Evolutionary conservation across 345 rosid genomes (phyloP), one percentile per base, ranked within the genome.

Genomic region (Ailanthus altissimus): DNA sequence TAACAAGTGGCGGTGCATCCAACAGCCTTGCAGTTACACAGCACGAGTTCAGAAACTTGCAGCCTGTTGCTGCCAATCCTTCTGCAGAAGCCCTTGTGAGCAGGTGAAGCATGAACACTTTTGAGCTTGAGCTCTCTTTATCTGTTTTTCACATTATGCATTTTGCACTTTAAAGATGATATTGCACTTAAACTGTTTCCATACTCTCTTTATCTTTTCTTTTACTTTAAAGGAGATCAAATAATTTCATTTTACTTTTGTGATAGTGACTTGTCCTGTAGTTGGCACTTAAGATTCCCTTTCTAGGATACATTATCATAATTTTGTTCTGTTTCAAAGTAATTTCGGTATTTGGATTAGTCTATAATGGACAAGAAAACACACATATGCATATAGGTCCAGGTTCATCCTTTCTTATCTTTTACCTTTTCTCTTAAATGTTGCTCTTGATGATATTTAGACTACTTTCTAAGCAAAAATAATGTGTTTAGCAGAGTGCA

Each of bases 1-100:
- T 76, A 66, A 69, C 82, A 76, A 70, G 84, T 75, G 75, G 75
- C 40, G 76, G 74, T 70, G 83, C 83, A 4, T 73, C 79, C 60
- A 85, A 59, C 81, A 75, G 78, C 80, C 82, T 80, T 4, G 56
- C 75, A 28, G 78, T 76, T 20, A 36, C 83, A 7, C 86, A 75
- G 43, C 82, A 67, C 25, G 87, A 73, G 73, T 78, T 77, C 57
- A 82, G 80, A 81, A 82, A 58, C 79, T 79, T 51, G 80, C 59
- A 79, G 76, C 78, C 88, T 56, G 84, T 67, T 78, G 82, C 70
- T 36, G 53, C 75, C 72, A 80, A 76, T 82, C 85, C 84, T 77
- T 78, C 81, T 50, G 72, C 83, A 23, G 77, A 80, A 45, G 61
- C 84, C 51, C 65, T 78, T 50, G 64, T 72, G 73, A 79, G 79